Evolutionary conservation across 2,329 filamentous ascomycete species (phyloP).

Genomic region (Penicillium polonicum): DNA sequence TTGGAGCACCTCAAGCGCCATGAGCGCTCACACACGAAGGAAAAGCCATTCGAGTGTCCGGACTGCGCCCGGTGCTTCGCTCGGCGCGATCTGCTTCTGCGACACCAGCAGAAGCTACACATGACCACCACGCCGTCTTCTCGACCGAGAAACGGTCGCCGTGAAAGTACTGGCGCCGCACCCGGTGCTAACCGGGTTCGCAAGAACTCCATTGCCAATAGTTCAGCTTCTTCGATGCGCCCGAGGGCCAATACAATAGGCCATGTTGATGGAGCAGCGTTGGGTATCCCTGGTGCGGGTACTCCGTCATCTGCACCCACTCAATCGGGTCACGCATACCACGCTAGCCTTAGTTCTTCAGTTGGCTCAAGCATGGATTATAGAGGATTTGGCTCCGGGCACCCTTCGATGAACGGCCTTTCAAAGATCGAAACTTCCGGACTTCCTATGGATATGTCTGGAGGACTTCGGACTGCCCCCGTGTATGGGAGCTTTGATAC

Average conservation of each 20-base stretch:
- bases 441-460: conserved; percentile 64
- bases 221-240: conserved; percentile 61
- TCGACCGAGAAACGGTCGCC: conserved; percentile 74
- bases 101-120: conserved; percentile 98
- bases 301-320: conserved; percentile 27
- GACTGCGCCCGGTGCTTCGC: conserved; percentile 95
- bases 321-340: conserved; percentile 60
- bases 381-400: conserved; percentile 60
- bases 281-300: conserved; percentile 58
- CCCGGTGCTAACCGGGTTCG: conserved; percentile 71
- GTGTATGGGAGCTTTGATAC: conserved; percentile 68
- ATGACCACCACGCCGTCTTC: conserved; percentile 86
- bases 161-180: conserved; percentile 77
- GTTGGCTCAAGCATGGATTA: conserved; percentile 59
- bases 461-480: conserved; percentile 76
- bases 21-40: conserved; percentile 96
- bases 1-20: conserved; percentile 96
- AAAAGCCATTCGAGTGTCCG: conserved; percentile 97
- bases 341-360: conserved; percentile 69
- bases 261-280: conserved; percentile 75
- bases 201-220: conserved; percentile 81
- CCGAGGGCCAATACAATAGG: conserved; percentile 95
- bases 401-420: conserved; percentile 63
- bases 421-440: conserved; percentile 80
- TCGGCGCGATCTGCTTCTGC: conserved; percentile 81